Base-by-base conservation (phyloP, 2,329 filamentous ascomycete genomes). In the Penicillium sp. region DNA sequence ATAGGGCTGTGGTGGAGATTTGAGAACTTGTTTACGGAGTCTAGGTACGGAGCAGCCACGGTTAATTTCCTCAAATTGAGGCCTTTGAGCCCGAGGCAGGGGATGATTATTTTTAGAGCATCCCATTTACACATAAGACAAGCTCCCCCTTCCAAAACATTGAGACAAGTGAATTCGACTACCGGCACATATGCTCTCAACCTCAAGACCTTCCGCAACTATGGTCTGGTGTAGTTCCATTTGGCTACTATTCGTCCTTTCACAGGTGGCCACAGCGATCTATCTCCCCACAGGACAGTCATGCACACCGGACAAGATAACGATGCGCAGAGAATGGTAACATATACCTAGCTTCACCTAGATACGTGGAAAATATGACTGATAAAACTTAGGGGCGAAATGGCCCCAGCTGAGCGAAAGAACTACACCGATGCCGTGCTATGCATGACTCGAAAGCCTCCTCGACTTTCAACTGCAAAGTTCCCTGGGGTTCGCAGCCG, bases 401-500 rank as follows among this genome's bases (percentile, higher is more conserved):
- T 74, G 58, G 53, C 40, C 4, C 44, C 51, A 0, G 13, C 45
- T 5, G 62, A 74, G 37, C 62, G 69, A 22, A 69, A 61, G 13
- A 64, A 62, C 19, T 74, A 73, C 55, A 73, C 65, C 10, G 58
- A 72, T 53, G 70, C 72, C 0, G 63, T 73, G 3, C 57, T 65
- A 44, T 74, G 72, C 60, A 35, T 74, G 28, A 65, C 69, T 28
- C 40, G 61, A 10, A 63, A 62, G 12, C 68, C 70, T 2, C 58
- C 70, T 1, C 53, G 58, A 9, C 62, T 73, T 10, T 63, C 70
- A 0, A 66, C 64, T 6, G 58, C 62, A 17, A 40, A 69, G 2
- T 74, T 63, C 42, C 71, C 71, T 0, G 71, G 71, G 1, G 71
- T 73, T 7, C 65, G 60, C 13, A 72, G 69, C 44, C 68, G 71